Percentiles rank a stretch among this genome's conserved stretches.
Conservation (phyloP, 106 monocot species). For the Alisma plantagoaquatica region DNA sequence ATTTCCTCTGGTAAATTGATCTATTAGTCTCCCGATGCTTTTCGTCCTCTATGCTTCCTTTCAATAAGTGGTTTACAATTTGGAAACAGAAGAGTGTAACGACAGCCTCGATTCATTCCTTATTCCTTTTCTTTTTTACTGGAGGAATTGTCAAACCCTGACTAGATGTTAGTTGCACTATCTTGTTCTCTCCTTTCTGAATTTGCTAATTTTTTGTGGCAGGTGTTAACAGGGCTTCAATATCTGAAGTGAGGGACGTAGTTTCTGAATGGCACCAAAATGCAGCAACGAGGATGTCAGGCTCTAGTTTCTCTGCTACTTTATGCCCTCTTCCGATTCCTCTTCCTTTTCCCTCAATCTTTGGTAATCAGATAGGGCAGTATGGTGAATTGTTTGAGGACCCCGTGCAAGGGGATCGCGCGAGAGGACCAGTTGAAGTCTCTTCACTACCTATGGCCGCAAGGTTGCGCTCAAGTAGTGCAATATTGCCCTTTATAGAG, state of each 20-base stretch:
- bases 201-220: background rate
- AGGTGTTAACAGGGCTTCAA: constrained; percentile 34
- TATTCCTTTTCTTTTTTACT: too few relatives aligned
- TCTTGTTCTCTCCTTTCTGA: background rate
- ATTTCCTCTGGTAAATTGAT: background rate
- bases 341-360: constrained; percentile 86
- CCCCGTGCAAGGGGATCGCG: background rate
- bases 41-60: background rate
- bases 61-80: background rate
- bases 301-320: constrained; percentile 46
- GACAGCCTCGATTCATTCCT: too few relatives aligned
- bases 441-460: constrained; percentile 72
- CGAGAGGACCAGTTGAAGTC: constrained; percentile 61
- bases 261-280: constrained; percentile 22
- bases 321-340: constrained; percentile 80
- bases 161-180: background rate
- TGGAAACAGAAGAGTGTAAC: too few relatives aligned
- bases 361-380: constrained; percentile 32
- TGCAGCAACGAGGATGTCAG: constrained; percentile 17
- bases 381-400: constrained; percentile 37
- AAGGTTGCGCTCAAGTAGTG: constrained; percentile 65
- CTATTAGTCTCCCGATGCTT: background rate
- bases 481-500: constrained; percentile 63
- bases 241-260: constrained; percentile 48
- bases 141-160: background rate